Base-by-base conservation (phyloP, 495 filamentous ascomycete genomes). In the Penicillium riverlandense region DNA sequence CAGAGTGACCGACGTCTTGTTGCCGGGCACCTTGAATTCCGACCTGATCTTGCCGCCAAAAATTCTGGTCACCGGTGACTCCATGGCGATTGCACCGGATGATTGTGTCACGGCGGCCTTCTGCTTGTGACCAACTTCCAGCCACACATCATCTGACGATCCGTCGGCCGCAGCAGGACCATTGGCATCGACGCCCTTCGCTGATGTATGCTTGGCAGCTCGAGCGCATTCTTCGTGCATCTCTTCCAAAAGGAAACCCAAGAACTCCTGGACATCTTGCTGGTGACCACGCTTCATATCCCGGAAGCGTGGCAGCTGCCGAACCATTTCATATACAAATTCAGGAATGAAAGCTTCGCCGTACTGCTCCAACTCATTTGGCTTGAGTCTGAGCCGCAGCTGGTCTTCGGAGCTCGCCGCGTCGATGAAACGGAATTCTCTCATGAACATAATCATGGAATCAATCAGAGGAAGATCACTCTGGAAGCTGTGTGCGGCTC, bases 191-290 rank as follows among this genome's bases (percentile, higher is more conserved):
- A 70, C 71, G 8, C 71, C 58, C 4, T 64, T 66, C 2, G 69
- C 46, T 2, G 68, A 66, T 1, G 66, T 66, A 31, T 71, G 68
- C 47, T 77, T 80, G 67, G 90, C 85, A 29, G 88, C 83, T 40
- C 83, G 77, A 31, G 79, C 76, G 54, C 89, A 96, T 63, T 98
- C 92, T 44, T 96, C 90, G 55, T 97, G 90, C 36, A 98, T 77
- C 40, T 88, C 86, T 52, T 95, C 90, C 7, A 98, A 74, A 32
- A 97, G 73, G 53, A 97, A 96, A 0, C 92, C 94, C 7, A 98
- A 71, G 61, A 98, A 98, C 49, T 98, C 92, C 59, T 98, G 88
- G 8, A 94, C 94, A 69, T 98, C 92, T 73, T 98, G 90, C 59
- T 98, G 92, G 45, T 97, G 94, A 2, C 92, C 92, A 39, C 90